Evolutionary conservation across 257 asterid species (phyloP).

Genomic region (Solanum clarkiae): DNA sequence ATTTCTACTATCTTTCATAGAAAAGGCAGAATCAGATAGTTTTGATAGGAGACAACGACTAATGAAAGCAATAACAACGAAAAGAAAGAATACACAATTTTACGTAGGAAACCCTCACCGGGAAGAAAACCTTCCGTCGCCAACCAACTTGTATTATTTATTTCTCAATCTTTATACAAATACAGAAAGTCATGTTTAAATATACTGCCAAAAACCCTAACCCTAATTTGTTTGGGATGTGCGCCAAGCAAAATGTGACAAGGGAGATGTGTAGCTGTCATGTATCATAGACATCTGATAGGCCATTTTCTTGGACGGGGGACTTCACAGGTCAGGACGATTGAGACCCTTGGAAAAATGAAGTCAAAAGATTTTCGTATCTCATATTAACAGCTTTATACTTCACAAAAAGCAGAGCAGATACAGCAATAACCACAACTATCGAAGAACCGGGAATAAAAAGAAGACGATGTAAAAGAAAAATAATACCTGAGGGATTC

Average conservation of each 20-base stretch:
- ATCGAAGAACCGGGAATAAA: neutral
- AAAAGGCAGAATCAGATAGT: neutral
- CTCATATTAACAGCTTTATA: neutral
- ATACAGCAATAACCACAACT: neutral
- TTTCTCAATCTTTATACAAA: neutral
- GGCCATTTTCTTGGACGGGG: neutral
- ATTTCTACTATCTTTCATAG: neutral
- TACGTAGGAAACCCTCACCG: neutral
- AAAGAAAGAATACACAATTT: neutral
- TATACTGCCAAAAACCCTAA: neutral
- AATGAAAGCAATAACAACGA: neutral
- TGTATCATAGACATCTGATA: neutral
- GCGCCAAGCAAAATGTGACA: neutral
- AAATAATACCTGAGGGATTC: neutral
- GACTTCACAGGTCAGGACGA: neutral
- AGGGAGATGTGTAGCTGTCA: neutral
- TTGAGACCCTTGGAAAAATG: neutral
- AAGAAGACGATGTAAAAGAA: neutral
- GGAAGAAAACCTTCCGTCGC: neutral
- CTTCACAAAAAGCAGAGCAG: neutral
- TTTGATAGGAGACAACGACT: neutral
- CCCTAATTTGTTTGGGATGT: neutral
- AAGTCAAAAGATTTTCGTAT: neutral
- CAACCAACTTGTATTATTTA: neutral
- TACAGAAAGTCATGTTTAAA: neutral